Evolutionary conservation across 106 monocot genomes (phyloP).

Genomic region (Narthecium ossifragum): DNA sequence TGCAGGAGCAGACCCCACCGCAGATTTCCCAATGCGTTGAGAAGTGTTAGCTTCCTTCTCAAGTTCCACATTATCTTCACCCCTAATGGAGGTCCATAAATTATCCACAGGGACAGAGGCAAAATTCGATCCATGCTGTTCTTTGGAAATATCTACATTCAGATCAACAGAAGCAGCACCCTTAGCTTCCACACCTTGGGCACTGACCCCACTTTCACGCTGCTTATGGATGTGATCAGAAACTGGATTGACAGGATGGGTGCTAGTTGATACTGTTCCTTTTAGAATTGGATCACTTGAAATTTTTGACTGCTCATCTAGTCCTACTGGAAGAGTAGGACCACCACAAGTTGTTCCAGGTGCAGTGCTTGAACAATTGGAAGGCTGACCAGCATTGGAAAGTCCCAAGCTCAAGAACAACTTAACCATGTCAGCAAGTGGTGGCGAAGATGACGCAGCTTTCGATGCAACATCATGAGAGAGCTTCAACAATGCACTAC

Average conservation of each 20-base stretch:
- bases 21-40: slow-evolving; percentile 22
- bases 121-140: slow-evolving; percentile 2
- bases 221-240: slow-evolving; percentile 4
- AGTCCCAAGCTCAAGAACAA: slow-evolving; percentile 28
- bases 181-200: not conserved
- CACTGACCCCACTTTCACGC: not conserved
- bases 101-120: slow-evolving; percentile 8
- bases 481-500: slow-evolving; percentile 26
- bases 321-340: not conserved
- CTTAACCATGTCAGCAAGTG: slow-evolving; percentile 34
- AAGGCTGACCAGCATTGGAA: slow-evolving; percentile 12
- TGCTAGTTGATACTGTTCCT: no score
- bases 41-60: slow-evolving; percentile 6
- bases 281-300: not conserved
- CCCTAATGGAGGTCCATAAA: slow-evolving; percentile 8
- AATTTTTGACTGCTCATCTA: not conserved
- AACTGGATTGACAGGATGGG: slow-evolving; percentile 2
- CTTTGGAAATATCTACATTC: slow-evolving; percentile 1
- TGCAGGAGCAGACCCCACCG: not conserved
- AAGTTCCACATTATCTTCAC: not conserved
- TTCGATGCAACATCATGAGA: slow-evolving; percentile 40
- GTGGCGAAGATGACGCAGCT: slow-evolving; percentile 32
- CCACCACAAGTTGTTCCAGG: not conserved
- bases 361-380: no score
- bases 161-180: slow-evolving; percentile 7